These are phyloP conservation scores for Phytophthora constricta DNA, from an alignment of 352 stramenopile genomes.

Conservation along the genomic window DNA sequence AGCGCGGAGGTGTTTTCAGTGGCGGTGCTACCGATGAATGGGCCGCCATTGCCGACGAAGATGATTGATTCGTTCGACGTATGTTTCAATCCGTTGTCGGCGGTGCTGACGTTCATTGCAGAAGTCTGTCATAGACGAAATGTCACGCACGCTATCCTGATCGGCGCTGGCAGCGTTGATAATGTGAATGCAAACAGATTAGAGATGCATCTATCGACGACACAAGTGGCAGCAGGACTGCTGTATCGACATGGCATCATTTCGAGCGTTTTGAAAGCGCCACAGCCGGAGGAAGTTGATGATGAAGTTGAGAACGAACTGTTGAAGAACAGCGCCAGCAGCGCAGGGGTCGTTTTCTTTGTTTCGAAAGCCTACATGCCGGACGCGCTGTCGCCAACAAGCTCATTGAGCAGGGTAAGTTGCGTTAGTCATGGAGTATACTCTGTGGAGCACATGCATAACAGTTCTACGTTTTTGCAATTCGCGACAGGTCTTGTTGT, in stretches of 20 bases:
- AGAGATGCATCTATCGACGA: constrained; percentile 12
- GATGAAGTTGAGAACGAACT: background rate
- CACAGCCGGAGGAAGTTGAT: constrained; percentile 1
- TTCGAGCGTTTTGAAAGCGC: constrained; percentile 14
- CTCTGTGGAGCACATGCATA: background rate
- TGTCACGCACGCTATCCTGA: constrained; percentile 18
- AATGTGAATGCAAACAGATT: background rate
- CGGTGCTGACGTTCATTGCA: constrained; percentile 36
- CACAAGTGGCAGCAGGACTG: constrained; percentile 26
- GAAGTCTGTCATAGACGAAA: constrained; percentile 21
- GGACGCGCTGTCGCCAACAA: constrained; percentile 9
- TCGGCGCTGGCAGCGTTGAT: constrained; percentile 6
- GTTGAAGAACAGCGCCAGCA: background rate
- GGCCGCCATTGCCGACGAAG: constrained; percentile 11
- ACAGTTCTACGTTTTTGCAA: background rate
- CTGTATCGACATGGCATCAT: constrained; percentile 48
- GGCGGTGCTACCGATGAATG: constrained; percentile 26
- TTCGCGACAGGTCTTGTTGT: constrained; percentile 21
- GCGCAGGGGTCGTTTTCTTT: constrained; percentile 32
- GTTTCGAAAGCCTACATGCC: constrained; percentile 23
- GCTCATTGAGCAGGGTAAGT: constrained; percentile 40
- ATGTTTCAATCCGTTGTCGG: constrained; percentile 45
- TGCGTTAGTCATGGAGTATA: background rate
- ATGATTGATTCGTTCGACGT: constrained; percentile 31
- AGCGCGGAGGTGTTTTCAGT: constrained; percentile 25